Evolutionary conservation across 2,329 filamentous ascomycete genomes (phyloP).

Genomic region (Fusarium domesticum): DNA sequence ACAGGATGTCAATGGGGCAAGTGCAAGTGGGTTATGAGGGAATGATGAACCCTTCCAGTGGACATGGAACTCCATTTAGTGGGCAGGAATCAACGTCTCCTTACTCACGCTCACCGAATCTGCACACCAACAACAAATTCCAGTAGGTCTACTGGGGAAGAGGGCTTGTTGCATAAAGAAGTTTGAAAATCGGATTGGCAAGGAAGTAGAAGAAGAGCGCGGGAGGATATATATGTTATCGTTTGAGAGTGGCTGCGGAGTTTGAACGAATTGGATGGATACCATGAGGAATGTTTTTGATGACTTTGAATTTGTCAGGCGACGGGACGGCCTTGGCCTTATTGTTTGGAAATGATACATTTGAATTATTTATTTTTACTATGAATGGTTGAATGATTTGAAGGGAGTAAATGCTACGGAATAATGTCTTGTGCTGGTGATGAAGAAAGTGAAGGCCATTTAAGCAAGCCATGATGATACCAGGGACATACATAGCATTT

Average conservation of each 20-base stretch:
- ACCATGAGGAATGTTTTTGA: constrained; percentile 21
- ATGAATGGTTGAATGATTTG: too few relatives aligned
- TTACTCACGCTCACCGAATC: constrained; percentile 36
- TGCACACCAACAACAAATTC: constrained; percentile 23
- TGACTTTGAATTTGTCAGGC: constrained; percentile 2
- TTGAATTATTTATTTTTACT: constrained; percentile 5
- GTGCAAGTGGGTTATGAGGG: constrained; percentile 30
- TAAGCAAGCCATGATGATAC: too few relatives aligned
- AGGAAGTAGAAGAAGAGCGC: too few relatives aligned
- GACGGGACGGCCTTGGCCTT: background rate
- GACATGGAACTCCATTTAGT: constrained; percentile 37
- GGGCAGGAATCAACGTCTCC: constrained; percentile 37
- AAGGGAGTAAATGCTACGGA: too few relatives aligned
- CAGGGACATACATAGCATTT: too few relatives aligned
- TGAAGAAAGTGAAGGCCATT: too few relatives aligned
- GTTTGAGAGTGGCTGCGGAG: background rate
- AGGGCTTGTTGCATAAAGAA: too few relatives aligned
- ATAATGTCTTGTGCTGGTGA: background rate
- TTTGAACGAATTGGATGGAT: constrained; percentile 4
- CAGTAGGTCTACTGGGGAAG: too few relatives aligned
- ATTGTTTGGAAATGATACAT: background rate
- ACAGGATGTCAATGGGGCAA: constrained; percentile 27
- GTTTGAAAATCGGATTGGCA: too few relatives aligned
- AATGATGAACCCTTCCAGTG: constrained; percentile 33
- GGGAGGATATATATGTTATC: constrained; percentile 1